Conservation (phyloP, 306 rosid species). For the Trichosanthes truncata region DNA sequence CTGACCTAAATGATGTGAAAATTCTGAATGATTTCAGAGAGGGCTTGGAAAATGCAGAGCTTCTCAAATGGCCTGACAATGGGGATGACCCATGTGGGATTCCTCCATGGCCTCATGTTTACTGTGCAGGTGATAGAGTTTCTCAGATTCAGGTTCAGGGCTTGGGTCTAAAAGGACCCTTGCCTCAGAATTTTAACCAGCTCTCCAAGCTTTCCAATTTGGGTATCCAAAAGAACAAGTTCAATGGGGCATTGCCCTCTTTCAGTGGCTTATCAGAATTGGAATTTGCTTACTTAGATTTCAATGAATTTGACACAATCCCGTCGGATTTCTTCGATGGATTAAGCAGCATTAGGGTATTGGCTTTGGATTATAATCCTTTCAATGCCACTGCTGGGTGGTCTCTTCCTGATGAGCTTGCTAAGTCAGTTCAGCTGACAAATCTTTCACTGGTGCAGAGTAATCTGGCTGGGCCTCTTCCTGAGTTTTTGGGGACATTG, state of each 20-base stretch:
- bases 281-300: constrained; percentile 60
- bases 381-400: constrained; percentile 55
- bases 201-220: constrained; percentile 59
- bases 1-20: constrained; percentile 55
- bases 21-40: constrained; percentile 55
- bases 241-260: constrained; percentile 49
- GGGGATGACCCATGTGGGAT: constrained; percentile 70
- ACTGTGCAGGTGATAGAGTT: constrained; percentile 50
- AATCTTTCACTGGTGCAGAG: constrained; percentile 50
- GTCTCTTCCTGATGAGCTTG: constrained; percentile 55
- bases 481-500: constrained; percentile 50
- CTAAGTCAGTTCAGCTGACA: constrained; percentile 43
- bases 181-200: constrained; percentile 62
- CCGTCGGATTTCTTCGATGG: constrained; percentile 61
- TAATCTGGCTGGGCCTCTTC: constrained; percentile 58
- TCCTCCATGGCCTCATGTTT: constrained; percentile 64
- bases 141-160: constrained; percentile 70
- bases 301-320: constrained; percentile 59
- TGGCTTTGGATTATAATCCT: constrained; percentile 58
- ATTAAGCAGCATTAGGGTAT: constrained; percentile 36
- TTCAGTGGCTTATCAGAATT: constrained; percentile 68
- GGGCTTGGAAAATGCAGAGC: constrained; percentile 63
- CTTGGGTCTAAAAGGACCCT: constrained; percentile 49
- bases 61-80: constrained; percentile 57
- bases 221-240: constrained; percentile 68